A percentile compares a stretch with the other conserved stretches of the same genome.
phyloP scores from a whole-genome alignment of 352 stramenopile species.

The Pythium phragmitis region DNA sequence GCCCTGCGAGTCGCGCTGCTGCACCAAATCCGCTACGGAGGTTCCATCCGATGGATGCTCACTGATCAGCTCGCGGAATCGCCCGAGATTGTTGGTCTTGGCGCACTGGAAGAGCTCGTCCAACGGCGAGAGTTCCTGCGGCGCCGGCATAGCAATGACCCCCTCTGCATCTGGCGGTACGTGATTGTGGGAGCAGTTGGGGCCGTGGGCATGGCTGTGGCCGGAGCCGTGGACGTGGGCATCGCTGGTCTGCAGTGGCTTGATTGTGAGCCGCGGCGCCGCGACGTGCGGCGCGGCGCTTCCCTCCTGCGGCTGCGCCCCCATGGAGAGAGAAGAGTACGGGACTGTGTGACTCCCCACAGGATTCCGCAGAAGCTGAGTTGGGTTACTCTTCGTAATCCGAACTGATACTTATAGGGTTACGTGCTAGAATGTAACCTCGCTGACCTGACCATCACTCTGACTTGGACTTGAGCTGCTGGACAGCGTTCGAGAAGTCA shows the following conservation, averaged over 20 bases:
- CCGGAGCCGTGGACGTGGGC: neutral
- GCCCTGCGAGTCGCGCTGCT: conserved; percentile 49
- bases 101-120: conserved; percentile 67
- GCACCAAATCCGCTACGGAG: conserved; percentile 21
- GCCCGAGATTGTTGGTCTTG: conserved; percentile 55
- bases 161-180: conserved; percentile 8
- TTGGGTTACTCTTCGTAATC: neutral
- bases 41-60: conserved; percentile 11
- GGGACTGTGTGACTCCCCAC: neutral
- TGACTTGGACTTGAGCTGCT: conserved; percentile 14
- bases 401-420: conserved; percentile 1
- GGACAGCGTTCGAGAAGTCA: conserved; percentile 23
- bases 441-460: conserved; percentile 21
- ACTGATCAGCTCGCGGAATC: conserved; percentile 50
- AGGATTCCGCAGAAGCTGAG: neutral
- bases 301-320: neutral
- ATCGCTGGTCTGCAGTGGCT: conserved; percentile 13
- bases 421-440: conserved; percentile 12
- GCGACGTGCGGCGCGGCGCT: neutral
- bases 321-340: neutral
- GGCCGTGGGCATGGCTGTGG: conserved; percentile 11
- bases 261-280: conserved; percentile 12
- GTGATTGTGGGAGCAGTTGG: conserved; percentile 12
- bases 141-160: neutral
- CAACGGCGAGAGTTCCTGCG: conserved; percentile 31